These are phyloP conservation scores for Podila minutissima DNA, from an alignment of 192 early-diverging fungal genomes.

Conservation along the genomic window DNA sequence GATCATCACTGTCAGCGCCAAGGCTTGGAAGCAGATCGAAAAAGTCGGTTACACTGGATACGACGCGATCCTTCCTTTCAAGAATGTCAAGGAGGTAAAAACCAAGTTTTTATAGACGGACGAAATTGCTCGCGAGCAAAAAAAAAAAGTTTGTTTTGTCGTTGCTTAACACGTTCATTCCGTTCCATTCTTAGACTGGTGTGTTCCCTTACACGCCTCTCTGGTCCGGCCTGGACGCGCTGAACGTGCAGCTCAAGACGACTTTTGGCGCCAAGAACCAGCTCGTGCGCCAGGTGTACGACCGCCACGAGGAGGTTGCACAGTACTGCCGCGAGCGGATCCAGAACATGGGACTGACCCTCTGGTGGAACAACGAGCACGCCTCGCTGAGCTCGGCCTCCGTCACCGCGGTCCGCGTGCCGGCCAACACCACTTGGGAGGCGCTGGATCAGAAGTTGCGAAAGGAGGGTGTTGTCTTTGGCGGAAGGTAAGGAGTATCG, in stretches of 20 bases:
- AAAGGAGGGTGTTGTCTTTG: conserved; percentile 40
- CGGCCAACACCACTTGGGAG: conserved; percentile 41
- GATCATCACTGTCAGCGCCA: conserved; percentile 29
- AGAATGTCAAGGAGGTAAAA: conserved; percentile 18
- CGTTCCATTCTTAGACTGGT: not conserved
- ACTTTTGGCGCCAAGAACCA: conserved; percentile 19
- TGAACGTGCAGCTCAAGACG: conserved; percentile 30
- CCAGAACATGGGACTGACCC: conserved; percentile 35
- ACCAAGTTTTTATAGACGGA: not conserved
- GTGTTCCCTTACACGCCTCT: conserved; percentile 39
- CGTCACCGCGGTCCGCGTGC: conserved; percentile 40
- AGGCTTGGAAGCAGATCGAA: conserved; percentile 48
- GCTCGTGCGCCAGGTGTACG: conserved; percentile 9
- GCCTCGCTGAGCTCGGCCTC: conserved; percentile 26
- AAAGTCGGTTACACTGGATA: conserved; percentile 45
- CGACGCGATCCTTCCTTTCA: conserved; percentile 40
- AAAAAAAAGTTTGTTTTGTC: too few species aligned
- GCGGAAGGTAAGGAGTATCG: conserved; percentile 34
- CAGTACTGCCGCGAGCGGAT: conserved; percentile 32
- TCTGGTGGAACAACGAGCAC: conserved; percentile 31
- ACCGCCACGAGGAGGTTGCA: conserved; percentile 23
- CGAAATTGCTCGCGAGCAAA: not conserved
- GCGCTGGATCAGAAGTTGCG: conserved; percentile 38
- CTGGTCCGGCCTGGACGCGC: conserved; percentile 44
- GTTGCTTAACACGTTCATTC: not conserved